Conservation (phyloP, 352 stramenopile species). For the Phytophthora tentaculata region DNA sequence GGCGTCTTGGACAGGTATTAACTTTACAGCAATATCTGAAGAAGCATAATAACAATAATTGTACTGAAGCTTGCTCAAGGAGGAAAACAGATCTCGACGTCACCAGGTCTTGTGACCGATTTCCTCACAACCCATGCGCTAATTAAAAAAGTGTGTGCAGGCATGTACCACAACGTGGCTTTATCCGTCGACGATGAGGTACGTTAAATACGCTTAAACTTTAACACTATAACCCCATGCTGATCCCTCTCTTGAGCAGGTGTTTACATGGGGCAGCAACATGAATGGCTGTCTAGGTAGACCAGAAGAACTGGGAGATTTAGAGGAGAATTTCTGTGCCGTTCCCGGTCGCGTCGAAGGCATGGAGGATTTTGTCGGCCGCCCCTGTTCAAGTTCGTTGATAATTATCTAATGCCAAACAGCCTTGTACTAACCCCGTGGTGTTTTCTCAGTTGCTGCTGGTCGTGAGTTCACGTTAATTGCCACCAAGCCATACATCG, state of each 20-base stretch:
- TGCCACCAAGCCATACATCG: slow-evolving; percentile 94
- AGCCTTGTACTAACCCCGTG: not conserved
- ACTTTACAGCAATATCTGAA: too few species aligned
- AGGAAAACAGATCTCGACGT: slow-evolving; percentile 67
- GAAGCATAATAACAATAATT: too few species aligned
- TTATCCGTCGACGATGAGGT: slow-evolving; percentile 92
- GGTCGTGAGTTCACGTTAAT: slow-evolving; percentile 93
- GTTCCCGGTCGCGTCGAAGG: slow-evolving; percentile 79
- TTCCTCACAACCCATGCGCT: slow-evolving; percentile 84
- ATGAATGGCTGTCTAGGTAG: slow-evolving; percentile 89
- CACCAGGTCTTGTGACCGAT: slow-evolving; percentile 80
- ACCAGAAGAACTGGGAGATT: slow-evolving; percentile 64
- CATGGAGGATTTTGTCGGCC: slow-evolving; percentile 71
- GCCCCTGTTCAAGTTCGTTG: slow-evolving; percentile 69
- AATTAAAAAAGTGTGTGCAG: slow-evolving; percentile 85
- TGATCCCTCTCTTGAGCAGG: slow-evolving; percentile 27
- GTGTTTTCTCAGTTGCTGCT: slow-evolving; percentile 73
- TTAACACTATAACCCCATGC: not conserved
- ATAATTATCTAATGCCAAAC: not conserved
- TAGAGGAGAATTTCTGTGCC: slow-evolving; percentile 84
- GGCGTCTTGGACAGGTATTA: slow-evolving; percentile 91
- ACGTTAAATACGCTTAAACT: not conserved
- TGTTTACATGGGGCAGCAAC: slow-evolving; percentile 96
- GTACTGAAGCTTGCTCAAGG: slow-evolving; percentile 81
- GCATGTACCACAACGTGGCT: slow-evolving; percentile 93